These are phyloP conservation scores for Backusella westeae DNA, from an alignment of 192 early-diverging fungal species.

Conservation along the genomic window DNA sequence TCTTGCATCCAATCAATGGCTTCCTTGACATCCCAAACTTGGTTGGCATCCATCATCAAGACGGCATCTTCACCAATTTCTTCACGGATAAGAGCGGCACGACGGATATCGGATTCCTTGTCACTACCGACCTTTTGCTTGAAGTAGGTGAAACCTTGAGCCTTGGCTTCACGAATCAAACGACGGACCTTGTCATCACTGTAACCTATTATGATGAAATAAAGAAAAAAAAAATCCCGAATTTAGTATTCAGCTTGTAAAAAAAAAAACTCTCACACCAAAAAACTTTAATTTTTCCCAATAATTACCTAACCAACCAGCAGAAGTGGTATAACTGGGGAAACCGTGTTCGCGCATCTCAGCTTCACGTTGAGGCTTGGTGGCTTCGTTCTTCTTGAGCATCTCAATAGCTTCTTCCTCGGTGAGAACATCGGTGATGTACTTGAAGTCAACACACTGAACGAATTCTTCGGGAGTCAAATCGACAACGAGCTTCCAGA, in stretches of 20 bases:
- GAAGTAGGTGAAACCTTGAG: slow-evolving; percentile 43
- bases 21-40: slow-evolving; percentile 47
- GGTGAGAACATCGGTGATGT: slow-evolving; percentile 44
- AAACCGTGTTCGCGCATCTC: slow-evolving; percentile 38
- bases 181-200: slow-evolving; percentile 39
- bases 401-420: slow-evolving; percentile 40
- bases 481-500: slow-evolving; percentile 45
- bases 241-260: neutral
- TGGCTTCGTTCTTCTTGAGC: slow-evolving; percentile 34
- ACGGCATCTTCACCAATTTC: slow-evolving; percentile 41
- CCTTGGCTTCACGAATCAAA: slow-evolving; percentile 35
- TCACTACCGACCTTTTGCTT: slow-evolving; percentile 48
- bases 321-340: slow-evolving; percentile 43
- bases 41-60: slow-evolving; percentile 51
- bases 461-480: slow-evolving; percentile 43
- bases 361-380: slow-evolving; percentile 34
- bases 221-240: neutral
- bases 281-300: neutral
- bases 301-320: slow-evolving; percentile 40
- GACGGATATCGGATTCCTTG: slow-evolving; percentile 32
- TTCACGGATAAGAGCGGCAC: slow-evolving; percentile 41
- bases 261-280: neutral
- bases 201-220: slow-evolving; percentile 29
- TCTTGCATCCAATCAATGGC: slow-evolving; percentile 48
- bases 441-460: slow-evolving; percentile 40